A percentile compares a stretch with the other conserved stretches of the same genome.
Evolutionary conservation across 176 grass and related monocot species (phyloP).

Genomic region (Aegilops umbellulata): DNA sequence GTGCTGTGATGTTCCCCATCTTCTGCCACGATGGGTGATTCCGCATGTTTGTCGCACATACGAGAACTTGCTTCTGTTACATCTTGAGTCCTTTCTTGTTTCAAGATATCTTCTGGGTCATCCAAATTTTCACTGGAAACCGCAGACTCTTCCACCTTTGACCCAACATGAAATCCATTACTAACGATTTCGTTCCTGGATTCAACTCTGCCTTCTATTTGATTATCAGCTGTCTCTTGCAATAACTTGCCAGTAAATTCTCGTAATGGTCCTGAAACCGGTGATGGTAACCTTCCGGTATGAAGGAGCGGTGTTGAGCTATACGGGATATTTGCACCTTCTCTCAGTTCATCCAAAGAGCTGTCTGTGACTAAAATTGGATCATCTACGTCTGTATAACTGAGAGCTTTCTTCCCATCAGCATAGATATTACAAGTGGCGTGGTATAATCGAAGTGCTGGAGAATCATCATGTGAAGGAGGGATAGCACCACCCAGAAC

Average conservation of each 20-base stretch:
- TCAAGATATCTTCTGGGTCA: background rate
- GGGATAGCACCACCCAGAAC: slow-evolving; percentile 28
- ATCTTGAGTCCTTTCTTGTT: slow-evolving; percentile 30
- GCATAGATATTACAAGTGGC: slow-evolving; percentile 45
- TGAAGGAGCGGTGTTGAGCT: slow-evolving; percentile 9
- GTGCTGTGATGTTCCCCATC: slow-evolving; percentile 34
- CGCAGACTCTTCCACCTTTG: slow-evolving; percentile 34
- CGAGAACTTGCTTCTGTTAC: background rate
- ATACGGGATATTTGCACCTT: slow-evolving; percentile 14
- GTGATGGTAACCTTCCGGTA: slow-evolving; percentile 18
- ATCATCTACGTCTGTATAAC: slow-evolving; percentile 28
- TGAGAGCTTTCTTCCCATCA: slow-evolving; percentile 42
- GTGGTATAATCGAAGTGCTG: slow-evolving; percentile 56
- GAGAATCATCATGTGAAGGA: slow-evolving; percentile 48
- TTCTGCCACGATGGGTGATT: slow-evolving; percentile 5
- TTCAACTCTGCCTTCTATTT: slow-evolving; percentile 40
- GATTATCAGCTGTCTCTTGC: slow-evolving; percentile 51
- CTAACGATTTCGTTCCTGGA: slow-evolving; percentile 26
- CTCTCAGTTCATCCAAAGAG: slow-evolving; percentile 29
- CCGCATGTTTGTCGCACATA: slow-evolving; percentile 18
- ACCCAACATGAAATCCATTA: slow-evolving; percentile 41
- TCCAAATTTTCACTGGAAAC: slow-evolving; percentile 47
- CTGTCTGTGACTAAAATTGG: slow-evolving; percentile 23
- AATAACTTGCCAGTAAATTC: slow-evolving; percentile 39
- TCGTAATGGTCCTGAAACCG: slow-evolving; percentile 31